These are phyloP conservation scores for Pseudogymnoascus sp. DNA, from an alignment of 2,329 filamentous ascomycete genomes.

Conservation along the genomic window DNA sequence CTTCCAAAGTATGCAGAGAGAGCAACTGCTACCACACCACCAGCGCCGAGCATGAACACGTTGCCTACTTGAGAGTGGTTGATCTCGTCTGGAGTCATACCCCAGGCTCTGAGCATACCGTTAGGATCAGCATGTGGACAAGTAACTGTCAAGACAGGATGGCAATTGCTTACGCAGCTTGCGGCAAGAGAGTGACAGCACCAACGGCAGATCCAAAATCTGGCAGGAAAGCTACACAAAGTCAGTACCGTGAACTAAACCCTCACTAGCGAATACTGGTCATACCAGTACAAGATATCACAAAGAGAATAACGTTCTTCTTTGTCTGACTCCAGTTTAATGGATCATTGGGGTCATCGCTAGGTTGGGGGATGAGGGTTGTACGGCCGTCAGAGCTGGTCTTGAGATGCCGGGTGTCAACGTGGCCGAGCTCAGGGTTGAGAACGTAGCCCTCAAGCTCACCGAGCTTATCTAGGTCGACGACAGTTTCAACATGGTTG, in stretches of 20 bases:
- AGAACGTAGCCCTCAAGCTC: constrained; percentile 11
- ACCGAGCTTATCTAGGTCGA: constrained; percentile 12
- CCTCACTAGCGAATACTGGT: not conserved
- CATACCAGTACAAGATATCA: constrained; percentile 32
- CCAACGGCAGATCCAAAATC: constrained; percentile 11
- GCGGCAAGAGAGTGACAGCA: not conserved
- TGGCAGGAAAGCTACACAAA: constrained; percentile 9
- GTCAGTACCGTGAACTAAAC: not conserved
- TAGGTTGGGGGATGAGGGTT: constrained; percentile 33
- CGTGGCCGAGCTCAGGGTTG: not conserved
- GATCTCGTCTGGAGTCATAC: constrained; percentile 34
- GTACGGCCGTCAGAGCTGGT: constrained; percentile 41
- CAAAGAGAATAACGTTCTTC: constrained; percentile 42
- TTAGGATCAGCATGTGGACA: not conserved
- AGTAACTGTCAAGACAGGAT: constrained; percentile 11
- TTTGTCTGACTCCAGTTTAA: constrained; percentile 36
- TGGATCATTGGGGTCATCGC: constrained; percentile 39
- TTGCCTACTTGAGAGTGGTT: constrained; percentile 46
- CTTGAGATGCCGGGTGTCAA: constrained; percentile 38
- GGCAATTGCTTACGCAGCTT: constrained; percentile 20
- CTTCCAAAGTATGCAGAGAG: constrained; percentile 38
- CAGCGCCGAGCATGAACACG: constrained; percentile 38
- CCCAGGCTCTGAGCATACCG: not conserved
- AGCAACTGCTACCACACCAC: constrained; percentile 21
- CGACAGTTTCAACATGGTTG: not conserved